Evolutionary conservation across 2,329 filamentous ascomycete species (phyloP), one percentile per base, ranked within the genome.

Genomic region (Neospermospora avenae): DNA sequence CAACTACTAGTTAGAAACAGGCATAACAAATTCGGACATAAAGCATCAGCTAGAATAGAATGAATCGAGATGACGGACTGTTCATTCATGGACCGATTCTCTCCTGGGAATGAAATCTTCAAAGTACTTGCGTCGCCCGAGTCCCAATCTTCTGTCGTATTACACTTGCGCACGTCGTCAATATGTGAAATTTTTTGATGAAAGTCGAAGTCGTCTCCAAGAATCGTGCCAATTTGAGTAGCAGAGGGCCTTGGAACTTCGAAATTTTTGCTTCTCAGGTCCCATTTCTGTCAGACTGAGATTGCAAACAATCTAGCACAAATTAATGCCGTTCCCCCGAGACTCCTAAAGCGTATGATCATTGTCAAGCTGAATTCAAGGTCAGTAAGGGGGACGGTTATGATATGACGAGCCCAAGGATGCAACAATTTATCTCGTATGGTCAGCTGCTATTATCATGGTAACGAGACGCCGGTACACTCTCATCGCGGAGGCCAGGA

Each of bases 251-350:
- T 44, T 45, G 35, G n/a, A 37, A 25, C 41, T 22, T 22, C n/a
- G 22, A 39, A 7, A 49, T 53, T 55, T 57, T 28, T 59, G 56
- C 54, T 57, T 45, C 52, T 55, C 58, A 57, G 2, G 25, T 42
- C 49, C 44, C 58, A 39, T 56, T 61, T 57, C 39, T 39, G 49
- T 37, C 39, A 35, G 59, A 22, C 56, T 35, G 57, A 60, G 59
- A 60, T 56, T 62, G 55, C 44, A 58, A 58, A 57, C 59, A 62
- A 62, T 62, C 54, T 64, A 64, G 35, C 44, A 60, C 55, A 60
- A 41, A 63, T 63, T 58, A 57, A 49, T 58, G 55, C 62, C 62
- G 52, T 55, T 64, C 44, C 54, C 45, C 62, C 62, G 62, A 61
- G 48, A 57, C 61, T 53, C 52, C 55, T 37, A 55, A 54, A 57